phyloP scores from a whole-genome alignment of 1,284 basidiomycete genomes.

The Sphagnurus paluster region DNA sequence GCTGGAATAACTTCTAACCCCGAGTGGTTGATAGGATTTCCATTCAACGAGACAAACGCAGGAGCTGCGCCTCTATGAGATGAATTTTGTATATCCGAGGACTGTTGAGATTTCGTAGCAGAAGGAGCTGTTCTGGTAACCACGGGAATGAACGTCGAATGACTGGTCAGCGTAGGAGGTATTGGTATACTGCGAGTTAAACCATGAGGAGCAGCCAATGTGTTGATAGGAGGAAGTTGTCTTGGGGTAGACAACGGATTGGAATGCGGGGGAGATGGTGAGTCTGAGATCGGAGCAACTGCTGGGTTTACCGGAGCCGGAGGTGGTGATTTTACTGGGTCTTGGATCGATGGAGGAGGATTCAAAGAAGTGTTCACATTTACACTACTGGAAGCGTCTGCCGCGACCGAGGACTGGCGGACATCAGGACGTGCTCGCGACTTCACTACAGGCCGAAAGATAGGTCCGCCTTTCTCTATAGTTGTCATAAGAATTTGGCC shows the following conservation, averaged over 20 bases:
- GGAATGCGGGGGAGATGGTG: background rate
- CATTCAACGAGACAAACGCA: background rate
- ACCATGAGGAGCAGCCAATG: background rate
- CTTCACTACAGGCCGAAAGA: constrained; percentile 68
- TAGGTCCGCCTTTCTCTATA: constrained; percentile 68
- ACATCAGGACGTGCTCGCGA: constrained; percentile 41
- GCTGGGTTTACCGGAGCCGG: background rate
- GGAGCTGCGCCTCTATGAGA: constrained; percentile 1
- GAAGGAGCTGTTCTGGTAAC: constrained; percentile 1
- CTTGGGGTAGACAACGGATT: background rate
- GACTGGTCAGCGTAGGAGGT: constrained; percentile 10
- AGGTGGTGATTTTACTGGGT: background rate
- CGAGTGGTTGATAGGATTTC: constrained; percentile 1
- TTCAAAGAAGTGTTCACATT: constrained; percentile 10
- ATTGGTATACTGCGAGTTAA: constrained; percentile 12
- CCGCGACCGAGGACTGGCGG: constrained; percentile 38
- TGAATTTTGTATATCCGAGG: constrained; percentile 1
- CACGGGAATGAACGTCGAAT: background rate
- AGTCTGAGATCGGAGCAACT: background rate
- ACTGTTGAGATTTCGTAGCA: constrained; percentile 3
- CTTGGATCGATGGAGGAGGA: constrained; percentile 12
- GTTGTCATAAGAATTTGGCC: constrained; percentile 11
- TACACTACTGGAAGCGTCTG: constrained; percentile 26
- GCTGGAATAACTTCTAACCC: constrained; percentile 12
- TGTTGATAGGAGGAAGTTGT: background rate